Evolutionary conservation across 2,329 filamentous ascomycete species (phyloP), one percentile per base, ranked within the genome.

Genomic region (Zasmidium cellare): DNA sequence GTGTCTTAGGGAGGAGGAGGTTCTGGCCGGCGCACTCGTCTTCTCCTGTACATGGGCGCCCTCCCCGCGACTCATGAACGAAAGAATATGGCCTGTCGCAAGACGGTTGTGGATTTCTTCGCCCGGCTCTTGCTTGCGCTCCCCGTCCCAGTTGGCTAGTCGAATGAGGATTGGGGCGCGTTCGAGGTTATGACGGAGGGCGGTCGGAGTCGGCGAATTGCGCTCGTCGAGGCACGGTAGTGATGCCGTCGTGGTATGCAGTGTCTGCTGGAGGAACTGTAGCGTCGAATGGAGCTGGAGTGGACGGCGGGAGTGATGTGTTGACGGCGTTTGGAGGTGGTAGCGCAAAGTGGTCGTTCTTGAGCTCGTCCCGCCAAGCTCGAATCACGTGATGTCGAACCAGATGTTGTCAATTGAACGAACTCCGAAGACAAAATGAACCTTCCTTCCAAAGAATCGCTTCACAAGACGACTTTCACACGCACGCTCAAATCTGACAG

Each of bases 11-110:
- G 75, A 62, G 74, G 75, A 67, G 73, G 72, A 67, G 71, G 74
- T 72, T 74, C 70, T 75, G 72, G 75, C 70, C 73, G 70, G 70
- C 76, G 75, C 69, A 72, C 69, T 73, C 74, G 77, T 78, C 76
- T 75, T 78, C 72, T 76, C 74, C 73, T 75, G 72, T 76, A 79
- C 78, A 80, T 80, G 75, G 71, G 75, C 75, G 69, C 70, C 70
- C 68, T 58, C 61, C 62, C 61, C 61, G 56, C 64, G 62, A 62
- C 60, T 63, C 70, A 72, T 73, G 66, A 69, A 72, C 67, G 65
- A 68, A 64, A 60, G 62, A 57, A 57, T 57, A 53, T 24, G 23
- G 41, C 56, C 59, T 55, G 31, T 9, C 35, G 19, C 23, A 49
- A 22, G 35, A 41, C 35, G 35, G 7, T 6, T 18, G 35, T 41